Evolutionary conservation across 345 rosid genomes (phyloP), one percentile per base, ranked within the genome.

Genomic region (Eucalyptus regnans): DNA sequence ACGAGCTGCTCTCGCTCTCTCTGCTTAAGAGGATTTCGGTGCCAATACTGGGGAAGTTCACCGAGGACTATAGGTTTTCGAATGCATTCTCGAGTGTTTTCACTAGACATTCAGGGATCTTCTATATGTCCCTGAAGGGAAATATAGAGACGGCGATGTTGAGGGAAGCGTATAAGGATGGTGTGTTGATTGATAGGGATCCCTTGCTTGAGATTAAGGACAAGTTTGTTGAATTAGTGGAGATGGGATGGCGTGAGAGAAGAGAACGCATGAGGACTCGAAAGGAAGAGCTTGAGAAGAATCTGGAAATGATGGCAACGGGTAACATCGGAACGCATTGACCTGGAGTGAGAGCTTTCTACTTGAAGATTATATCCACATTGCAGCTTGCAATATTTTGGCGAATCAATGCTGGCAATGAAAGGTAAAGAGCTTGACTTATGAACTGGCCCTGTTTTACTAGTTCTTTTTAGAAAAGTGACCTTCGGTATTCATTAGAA

Each of bases 41-140:
- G 88, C 96, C 97, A 25, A 97, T 96, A 86, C 87, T 98, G 88
- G 99, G 99, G 43, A 98, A 97, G 88, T 97, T 98, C 81, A 87
- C 91, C 4, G 94, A 96, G 16, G 99, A 97, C 20, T 97, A 93
- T 56, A 90, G 98, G 90, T 96, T 96, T 89, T 96, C 98, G 0
- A 98, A 96, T 91, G 95, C 94, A 0, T 97, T 98, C 91, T 94
- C 98, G 3, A 94, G 89, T 81, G 95, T 90, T 25, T 98, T 98
- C 89, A 98, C 99, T 2, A 92, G 99, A 86, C 99, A 98, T 92
- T 95, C 99, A 0, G 98, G 98, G 87, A 93, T 97, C 33, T 98
- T 98, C 93, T 98, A 97, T 89, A 66, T 98, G 94, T 98, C 99
- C 1, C 14, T 96, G 52, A 98, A 98, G 92, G 99, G 98, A 37